Evolutionary conservation across 2,329 filamentous ascomycete species (phyloP), one percentile per base, ranked within the genome.

Genomic region (Aaosphaeria pasadenensis): DNA sequence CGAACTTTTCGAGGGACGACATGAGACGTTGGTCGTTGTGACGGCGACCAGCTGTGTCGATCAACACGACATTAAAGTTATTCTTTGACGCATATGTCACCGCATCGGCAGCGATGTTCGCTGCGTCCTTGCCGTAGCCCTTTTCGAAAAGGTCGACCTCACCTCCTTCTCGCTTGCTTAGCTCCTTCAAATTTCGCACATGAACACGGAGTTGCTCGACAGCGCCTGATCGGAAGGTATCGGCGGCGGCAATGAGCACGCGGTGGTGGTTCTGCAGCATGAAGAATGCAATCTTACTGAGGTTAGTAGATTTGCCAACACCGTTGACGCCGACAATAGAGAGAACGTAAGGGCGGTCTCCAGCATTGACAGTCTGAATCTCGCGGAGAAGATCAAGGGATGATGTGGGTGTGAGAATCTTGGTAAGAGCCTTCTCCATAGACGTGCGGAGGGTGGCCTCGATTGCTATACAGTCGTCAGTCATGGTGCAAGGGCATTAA

Each of bases 311-410:
- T 75, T 99, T 99, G 65, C 94, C 94, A 35, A 99, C 94, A 46
- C 94, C 94, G 70, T 99, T 99, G 67, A 99, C 94, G 53, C 94
- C 94, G 39, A 99, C 94, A 52, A 99, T 96, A 48, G 91, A 96
- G 67, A 99, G 95, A 62, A 97, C 92, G 67, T 97, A 99, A 39
- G 94, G 94, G 4, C 94, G 86, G 24, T 75, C 77, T 0, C 86
- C 75, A 9, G 71, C 60, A 5, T 84, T 86, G 52, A 95, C 83
- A 40, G 86, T 81, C 64, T 92, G 86, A 59, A 99, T 97, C 68
- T 96, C 91, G 60, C 91, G 90, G 42, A 99, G 85, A 43, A 99
- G 84, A 71, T 99, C 94, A 54, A 97, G 82, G 3, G 92, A 97
- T 5, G 88, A 91, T 1, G 92, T 96, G 0, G 95, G 95, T 0